Percentiles rank a stretch among this genome's conserved stretches.
These are phyloP conservation scores for Pelargonium fulgidum DNA, from an alignment of 441 rosid species.

Conservation along the genomic window DNA sequence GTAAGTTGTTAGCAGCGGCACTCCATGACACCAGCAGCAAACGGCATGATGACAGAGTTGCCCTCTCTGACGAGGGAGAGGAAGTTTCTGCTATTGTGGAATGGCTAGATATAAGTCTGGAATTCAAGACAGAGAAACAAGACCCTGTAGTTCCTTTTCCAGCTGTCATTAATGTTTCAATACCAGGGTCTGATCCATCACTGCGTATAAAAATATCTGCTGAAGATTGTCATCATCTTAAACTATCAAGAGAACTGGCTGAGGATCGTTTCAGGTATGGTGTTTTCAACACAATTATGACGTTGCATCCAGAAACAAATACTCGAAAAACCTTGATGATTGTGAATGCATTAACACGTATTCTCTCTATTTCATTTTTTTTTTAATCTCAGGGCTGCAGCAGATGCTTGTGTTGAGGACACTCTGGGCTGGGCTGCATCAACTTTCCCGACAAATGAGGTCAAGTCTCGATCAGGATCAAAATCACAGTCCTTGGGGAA, in stretches of 20 bases:
- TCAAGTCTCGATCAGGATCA: conserved; percentile 38
- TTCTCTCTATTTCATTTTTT: not conserved
- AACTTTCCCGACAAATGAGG: conserved; percentile 53
- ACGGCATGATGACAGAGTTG: conserved; percentile 31
- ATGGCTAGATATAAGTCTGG: conserved; percentile 60
- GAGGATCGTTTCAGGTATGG: conserved; percentile 80
- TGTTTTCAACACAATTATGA: not conserved
- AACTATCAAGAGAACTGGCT: conserved; percentile 36
- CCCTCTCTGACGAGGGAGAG: conserved; percentile 38
- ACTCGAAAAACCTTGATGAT: not conserved
- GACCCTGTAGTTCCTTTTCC: conserved; percentile 49
- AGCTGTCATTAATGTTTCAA: conserved; percentile 46
- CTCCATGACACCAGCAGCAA: conserved; percentile 49
- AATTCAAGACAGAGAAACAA: conserved; percentile 46
- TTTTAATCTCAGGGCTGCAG: conserved; percentile 52
- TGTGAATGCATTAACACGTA: conserved; percentile 6
- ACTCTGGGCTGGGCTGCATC: conserved; percentile 58
- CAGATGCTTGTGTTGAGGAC: conserved; percentile 54
- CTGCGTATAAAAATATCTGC: conserved; percentile 27
- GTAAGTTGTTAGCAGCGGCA: conserved; percentile 61
- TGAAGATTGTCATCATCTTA: conserved; percentile 37
- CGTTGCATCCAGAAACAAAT: not conserved
- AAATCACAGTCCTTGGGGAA: conserved; percentile 61
- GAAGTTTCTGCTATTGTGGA: conserved; percentile 36
- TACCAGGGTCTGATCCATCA: conserved; percentile 39